A percentile compares a stretch with the other conserved stretches of the same genome.
These are phyloP conservation scores for Tylopilus balloui DNA, from an alignment of 768 basidiomycete species.

Conservation along the genomic window DNA sequence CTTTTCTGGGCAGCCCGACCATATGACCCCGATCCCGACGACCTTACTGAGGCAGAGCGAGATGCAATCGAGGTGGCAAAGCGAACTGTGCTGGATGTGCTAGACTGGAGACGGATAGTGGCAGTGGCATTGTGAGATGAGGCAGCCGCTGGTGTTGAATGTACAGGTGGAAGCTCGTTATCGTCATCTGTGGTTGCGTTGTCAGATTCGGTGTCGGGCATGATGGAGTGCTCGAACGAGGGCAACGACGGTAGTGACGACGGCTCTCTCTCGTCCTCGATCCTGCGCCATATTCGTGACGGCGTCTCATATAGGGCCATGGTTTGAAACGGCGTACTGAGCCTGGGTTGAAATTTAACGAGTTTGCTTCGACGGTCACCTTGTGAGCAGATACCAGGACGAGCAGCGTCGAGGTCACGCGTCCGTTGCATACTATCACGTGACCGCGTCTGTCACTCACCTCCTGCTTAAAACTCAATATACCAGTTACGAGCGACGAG, in stretches of 20 bases:
- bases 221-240: conserved; percentile 59
- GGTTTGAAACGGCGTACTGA: conserved; percentile 5
- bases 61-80: conserved; percentile 52
- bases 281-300: conserved; percentile 79
- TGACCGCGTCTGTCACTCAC: background rate
- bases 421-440: background rate
- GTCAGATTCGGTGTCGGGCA: conserved; percentile 33
- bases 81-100: conserved; percentile 46
- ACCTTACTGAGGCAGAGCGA: conserved; percentile 34
- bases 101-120: conserved; percentile 46
- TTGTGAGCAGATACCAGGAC: background rate
- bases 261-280: conserved; percentile 74
- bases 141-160: conserved; percentile 59
- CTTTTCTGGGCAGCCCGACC: conserved; percentile 38
- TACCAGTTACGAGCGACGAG: too few relatives aligned
- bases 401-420: background rate
- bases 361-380: background rate
- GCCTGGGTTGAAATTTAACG: conserved; percentile 1
- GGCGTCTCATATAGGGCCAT: conserved; percentile 71
- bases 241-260: conserved; percentile 80
- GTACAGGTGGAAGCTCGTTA: conserved; percentile 48
- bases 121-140: conserved; percentile 49
- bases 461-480: too few relatives aligned
- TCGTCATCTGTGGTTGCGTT: conserved; percentile 41
- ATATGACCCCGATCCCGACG: conserved; percentile 35